Base-by-base conservation (phyloP, 2,329 filamentous ascomycete species). In the Hypoxylon sp. region DNA sequence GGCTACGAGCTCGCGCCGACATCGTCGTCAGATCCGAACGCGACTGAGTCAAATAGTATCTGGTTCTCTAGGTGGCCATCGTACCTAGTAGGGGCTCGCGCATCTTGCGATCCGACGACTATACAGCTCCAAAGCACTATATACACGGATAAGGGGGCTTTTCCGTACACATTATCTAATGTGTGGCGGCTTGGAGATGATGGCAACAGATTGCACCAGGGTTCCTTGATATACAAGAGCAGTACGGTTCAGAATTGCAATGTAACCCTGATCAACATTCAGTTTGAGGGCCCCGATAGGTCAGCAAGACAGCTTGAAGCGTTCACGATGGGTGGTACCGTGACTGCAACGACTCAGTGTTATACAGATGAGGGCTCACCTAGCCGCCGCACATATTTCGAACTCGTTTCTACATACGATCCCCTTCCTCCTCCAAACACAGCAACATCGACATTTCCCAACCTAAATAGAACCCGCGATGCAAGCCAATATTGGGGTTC, bases 41-140 rank as follows among this genome's bases (percentile, higher is more conserved):
- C 50, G 13, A 69, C 63, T 11, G 66, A 64, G 24, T 11, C 50
- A 8, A 63, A 69, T 19, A 46, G 50, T 14, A 47, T 55, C 3
- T 71, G 63, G 66, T 69, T 63, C 44, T 63, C 53, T 8, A 65
- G 62, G 26, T 66, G 66, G 69, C 66, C 66, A n/a, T 57, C 58
- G 3, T 69, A 66, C 37, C 19, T 71, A 11, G 58, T 61, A 8
- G 62, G 62, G n/a, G 57, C 66, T 22, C 51, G 46, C 6, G 60
- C 66, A 3, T 51, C 57, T 13, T 68, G 61, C 22, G 50, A 64
- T 5, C 17, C 66, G 3, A 47, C 58, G 1, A 64, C 29, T 13
- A 60, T 68, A 46, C 61, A 48, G 19, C 39, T 68, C 6, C 60
- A 53, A 47, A 64, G 57, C 39, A 64, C 47, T 13, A 35, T 68